Conservation (phyloP, 2,329 filamentous ascomycete species). For the Fusarium citri region DNA sequence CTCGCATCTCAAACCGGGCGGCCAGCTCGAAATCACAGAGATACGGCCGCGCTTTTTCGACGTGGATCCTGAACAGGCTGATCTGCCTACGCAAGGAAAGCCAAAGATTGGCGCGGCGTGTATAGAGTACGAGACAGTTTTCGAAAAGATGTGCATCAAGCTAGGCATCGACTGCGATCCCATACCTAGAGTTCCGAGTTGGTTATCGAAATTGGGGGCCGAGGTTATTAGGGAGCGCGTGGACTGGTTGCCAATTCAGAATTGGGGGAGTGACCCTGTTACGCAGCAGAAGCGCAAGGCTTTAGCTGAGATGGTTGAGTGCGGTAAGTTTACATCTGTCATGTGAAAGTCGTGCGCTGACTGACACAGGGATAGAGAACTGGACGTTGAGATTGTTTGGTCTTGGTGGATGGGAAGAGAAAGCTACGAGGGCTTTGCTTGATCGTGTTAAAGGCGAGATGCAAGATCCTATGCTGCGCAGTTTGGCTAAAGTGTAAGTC, state of each 20-base stretch:
- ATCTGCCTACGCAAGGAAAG: slow-evolving; percentile 20
- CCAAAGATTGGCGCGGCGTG: slow-evolving; percentile 46
- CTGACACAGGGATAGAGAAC: slow-evolving; percentile 45
- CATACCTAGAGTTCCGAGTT: slow-evolving; percentile 50
- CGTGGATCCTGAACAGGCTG: slow-evolving; percentile 48
- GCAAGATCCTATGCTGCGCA: slow-evolving; percentile 46
- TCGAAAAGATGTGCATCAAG: slow-evolving; percentile 43
- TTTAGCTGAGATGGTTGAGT: slow-evolving; percentile 52
- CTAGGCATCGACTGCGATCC: slow-evolving; percentile 57
- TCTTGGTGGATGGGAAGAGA: slow-evolving; percentile 49
- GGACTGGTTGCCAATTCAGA: slow-evolving; percentile 56
- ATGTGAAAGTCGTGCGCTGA: not conserved
- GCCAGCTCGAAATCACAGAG: slow-evolving; percentile 59
- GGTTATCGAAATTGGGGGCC: slow-evolving; percentile 54
- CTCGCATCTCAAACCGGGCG: slow-evolving; percentile 57
- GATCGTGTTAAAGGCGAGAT: slow-evolving; percentile 49
- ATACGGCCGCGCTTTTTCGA: slow-evolving; percentile 55
- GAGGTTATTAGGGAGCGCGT: slow-evolving; percentile 55
- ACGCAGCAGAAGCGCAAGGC: slow-evolving; percentile 53
- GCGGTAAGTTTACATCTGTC: slow-evolving; percentile 45
- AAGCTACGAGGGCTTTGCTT: slow-evolving; percentile 47
- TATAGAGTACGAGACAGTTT: slow-evolving; percentile 51
- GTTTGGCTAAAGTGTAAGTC: slow-evolving; percentile 49
- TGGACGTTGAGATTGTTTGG: slow-evolving; percentile 51
- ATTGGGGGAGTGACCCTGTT: slow-evolving; percentile 55